Percentiles rank a stretch among this genome's conserved stretches.
phyloP scores from a whole-genome alignment of 2,329 filamentous ascomycete genomes.

The Ophiocordyceps camponoti-leonardi region DNA sequence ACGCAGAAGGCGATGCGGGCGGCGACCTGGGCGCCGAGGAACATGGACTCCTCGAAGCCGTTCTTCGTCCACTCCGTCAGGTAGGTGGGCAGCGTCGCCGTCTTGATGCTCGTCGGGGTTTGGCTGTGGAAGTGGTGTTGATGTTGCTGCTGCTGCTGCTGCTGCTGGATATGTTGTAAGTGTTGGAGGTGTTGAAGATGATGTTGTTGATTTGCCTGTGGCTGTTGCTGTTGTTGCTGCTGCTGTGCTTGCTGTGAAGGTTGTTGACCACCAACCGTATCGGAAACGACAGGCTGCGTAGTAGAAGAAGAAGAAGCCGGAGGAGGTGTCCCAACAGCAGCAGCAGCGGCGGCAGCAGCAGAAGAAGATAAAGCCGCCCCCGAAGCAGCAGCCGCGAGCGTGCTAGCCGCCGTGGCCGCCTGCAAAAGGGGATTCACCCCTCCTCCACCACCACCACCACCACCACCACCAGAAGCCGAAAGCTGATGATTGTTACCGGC shows the following conservation, averaged over 20 bases:
- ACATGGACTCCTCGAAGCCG: conserved; percentile 63
- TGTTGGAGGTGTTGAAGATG: not conserved
- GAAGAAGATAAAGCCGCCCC: not conserved
- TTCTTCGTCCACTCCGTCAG: conserved; percentile 82
- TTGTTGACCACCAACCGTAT: no score
- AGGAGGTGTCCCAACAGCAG: not conserved
- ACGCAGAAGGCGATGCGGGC: conserved; percentile 44
- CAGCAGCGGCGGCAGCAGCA: not conserved
- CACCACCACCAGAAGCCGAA: conserved; percentile 40
- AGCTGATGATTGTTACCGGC: conserved; percentile 29
- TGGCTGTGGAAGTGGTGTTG: conserved; percentile 37
- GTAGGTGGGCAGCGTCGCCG: conserved; percentile 63
- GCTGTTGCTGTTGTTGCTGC: not conserved
- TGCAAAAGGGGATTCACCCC: conserved; percentile 71
- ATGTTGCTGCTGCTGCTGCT: not conserved
- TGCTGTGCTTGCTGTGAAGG: not conserved
- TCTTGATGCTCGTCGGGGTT: conserved; percentile 73
- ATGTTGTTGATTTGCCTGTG: not conserved
- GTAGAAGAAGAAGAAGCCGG: not conserved
- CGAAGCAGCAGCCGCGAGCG: conserved; percentile 22
- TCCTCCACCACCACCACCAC: conserved; percentile 42
- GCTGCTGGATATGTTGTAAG: not conserved
- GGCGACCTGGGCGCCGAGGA: conserved; percentile 75
- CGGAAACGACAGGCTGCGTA: not conserved
- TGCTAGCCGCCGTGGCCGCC: conserved; percentile 66